Percentiles rank a stretch among this genome's conserved stretches.
phyloP scores from a whole-genome alignment of 225 moss, liverwort and hornwort species.

The Polytrichum formosum region DNA sequence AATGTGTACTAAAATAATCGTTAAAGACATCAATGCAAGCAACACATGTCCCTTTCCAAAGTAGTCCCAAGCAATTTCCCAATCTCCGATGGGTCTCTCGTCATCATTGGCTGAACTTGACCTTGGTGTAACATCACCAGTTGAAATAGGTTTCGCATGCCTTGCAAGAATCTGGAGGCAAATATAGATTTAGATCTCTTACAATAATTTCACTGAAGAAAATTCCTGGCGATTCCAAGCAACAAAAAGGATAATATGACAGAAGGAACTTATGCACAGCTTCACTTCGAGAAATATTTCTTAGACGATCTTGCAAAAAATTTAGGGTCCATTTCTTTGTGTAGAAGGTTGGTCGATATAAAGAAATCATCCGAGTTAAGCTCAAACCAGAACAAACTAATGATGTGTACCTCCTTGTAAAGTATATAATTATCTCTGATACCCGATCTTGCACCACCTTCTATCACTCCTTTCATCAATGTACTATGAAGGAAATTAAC shows the following conservation, averaged over 20 bases:
- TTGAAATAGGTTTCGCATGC: conserved; percentile 42
- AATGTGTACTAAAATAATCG: conserved; percentile 60
- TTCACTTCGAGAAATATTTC: no score
- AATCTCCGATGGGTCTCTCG: conserved; percentile 63
- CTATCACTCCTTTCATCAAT: conserved; percentile 75
- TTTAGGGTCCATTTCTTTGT: no score
- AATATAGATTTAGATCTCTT: neutral
- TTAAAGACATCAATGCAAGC: conserved; percentile 45
- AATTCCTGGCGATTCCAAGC: no score
- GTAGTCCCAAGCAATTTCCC: conserved; percentile 74
- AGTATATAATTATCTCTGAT: conserved; percentile 66
- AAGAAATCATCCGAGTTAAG: neutral
- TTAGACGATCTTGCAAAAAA: no score
- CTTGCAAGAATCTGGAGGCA: conserved; percentile 47
- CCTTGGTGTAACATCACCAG: conserved; percentile 17
- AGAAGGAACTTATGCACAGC: no score
- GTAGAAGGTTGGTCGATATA: neutral
- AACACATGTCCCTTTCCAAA: conserved; percentile 72
- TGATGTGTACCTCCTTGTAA: conserved; percentile 35
- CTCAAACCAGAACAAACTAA: neutral
- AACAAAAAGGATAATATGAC: no score
- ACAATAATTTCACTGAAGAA: no score
- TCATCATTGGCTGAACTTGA: conserved; percentile 23
- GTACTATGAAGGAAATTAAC: conserved; percentile 74
- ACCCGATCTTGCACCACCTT: conserved; percentile 68